Evolutionary conservation across 805 yeast genomes (phyloP).

Genomic region (Wickerhamiella parazyma): DNA sequence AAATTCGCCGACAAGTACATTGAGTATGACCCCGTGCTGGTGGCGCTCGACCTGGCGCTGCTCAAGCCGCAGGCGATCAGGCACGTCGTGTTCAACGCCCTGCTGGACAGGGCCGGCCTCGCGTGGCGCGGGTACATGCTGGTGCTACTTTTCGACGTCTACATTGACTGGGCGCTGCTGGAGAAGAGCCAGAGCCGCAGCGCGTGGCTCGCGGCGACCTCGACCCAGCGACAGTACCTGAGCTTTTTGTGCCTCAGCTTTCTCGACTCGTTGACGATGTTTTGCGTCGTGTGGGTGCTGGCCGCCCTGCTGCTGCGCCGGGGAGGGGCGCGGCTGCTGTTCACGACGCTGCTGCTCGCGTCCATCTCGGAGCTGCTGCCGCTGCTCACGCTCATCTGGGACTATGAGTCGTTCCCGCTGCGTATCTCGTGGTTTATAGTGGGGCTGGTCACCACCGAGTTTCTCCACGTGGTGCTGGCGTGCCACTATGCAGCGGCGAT

Average conservation of each 20-base stretch:
- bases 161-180: slow-evolving; percentile 81
- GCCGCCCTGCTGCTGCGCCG: slow-evolving; percentile 27
- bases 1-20: slow-evolving; percentile 78
- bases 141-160: slow-evolving; percentile 70
- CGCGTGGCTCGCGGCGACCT: slow-evolving; percentile 20
- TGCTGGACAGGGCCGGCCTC: slow-evolving; percentile 18
- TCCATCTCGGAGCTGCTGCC: slow-evolving; percentile 77
- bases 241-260: slow-evolving; percentile 27
- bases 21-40: slow-evolving; percentile 73
- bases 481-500: slow-evolving; percentile 26
- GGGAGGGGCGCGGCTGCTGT: slow-evolving; percentile 30
- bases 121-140: slow-evolving; percentile 42
- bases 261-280: slow-evolving; percentile 25
- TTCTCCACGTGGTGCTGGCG: slow-evolving; percentile 34
- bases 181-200: slow-evolving; percentile 37
- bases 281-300: slow-evolving; percentile 16
- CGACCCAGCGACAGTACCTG: slow-evolving; percentile 28
- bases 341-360: slow-evolving; percentile 60
- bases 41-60: slow-evolving; percentile 70
- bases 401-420: slow-evolving; percentile 67
- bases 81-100: slow-evolving; percentile 68
- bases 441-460: slow-evolving; percentile 50
- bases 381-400: slow-evolving; percentile 90
- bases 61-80: slow-evolving; percentile 68
- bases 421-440: slow-evolving; percentile 47